These are phyloP conservation scores for Alopecurus myosuroides DNA, from an alignment of 176 grass and related monocot species.

Conservation along the genomic window DNA sequence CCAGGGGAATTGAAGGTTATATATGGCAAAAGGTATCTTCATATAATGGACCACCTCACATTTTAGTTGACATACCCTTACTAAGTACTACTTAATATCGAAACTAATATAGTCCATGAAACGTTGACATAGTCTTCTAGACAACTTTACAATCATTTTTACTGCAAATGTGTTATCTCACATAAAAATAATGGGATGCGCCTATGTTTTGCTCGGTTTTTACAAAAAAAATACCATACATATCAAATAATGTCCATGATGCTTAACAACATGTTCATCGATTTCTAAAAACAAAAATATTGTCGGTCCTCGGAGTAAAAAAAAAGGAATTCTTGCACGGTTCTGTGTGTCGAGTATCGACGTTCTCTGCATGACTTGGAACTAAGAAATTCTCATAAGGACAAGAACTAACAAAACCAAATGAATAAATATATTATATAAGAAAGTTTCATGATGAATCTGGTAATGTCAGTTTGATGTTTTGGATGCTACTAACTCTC, in stretches of 20 bases:
- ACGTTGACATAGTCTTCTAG: background rate
- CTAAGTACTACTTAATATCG: background rate
- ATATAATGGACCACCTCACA: background rate
- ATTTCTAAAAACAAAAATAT: background rate
- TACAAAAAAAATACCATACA: too few species aligned
- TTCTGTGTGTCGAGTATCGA: background rate
- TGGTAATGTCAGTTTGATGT: background rate
- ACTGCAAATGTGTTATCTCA: background rate
- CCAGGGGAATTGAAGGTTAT: background rate
- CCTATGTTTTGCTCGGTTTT: background rate
- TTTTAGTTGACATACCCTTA: background rate
- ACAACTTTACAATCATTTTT: background rate
- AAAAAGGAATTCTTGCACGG: background rate
- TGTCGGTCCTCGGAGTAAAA: background rate
- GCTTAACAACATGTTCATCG: background rate
- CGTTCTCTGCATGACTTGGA: background rate
- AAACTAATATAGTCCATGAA: background rate
- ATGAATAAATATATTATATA: background rate
- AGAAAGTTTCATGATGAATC: background rate
- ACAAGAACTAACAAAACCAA: background rate
- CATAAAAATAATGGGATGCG: background rate
- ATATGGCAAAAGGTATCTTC: background rate
- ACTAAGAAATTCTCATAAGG: background rate
- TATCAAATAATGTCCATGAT: background rate
- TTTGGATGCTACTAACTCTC: background rate